Evolutionary conservation across 1,284 basidiomycete genomes (phyloP), one percentile per base, ranked within the genome.

Genomic region (Singerocomus inundabilis): DNA sequence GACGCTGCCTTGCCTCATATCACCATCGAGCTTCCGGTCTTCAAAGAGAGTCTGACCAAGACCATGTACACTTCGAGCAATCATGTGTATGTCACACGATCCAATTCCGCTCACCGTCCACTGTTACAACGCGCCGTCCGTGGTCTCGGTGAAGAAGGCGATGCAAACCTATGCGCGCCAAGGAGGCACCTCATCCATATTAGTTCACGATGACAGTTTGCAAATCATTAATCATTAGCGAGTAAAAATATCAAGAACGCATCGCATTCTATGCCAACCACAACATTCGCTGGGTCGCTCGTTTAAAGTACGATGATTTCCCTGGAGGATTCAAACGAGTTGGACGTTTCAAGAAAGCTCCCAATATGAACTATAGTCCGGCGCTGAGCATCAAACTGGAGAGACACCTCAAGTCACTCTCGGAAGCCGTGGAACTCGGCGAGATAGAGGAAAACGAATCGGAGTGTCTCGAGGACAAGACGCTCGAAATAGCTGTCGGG

Each of bases 311-410:
- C 64, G 79, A 15, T 7, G 42, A 34, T 16, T 6, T 30, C 21
- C 21, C 21, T 4, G 49, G 73, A 68, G 89, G 88, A 0, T 93
- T 83, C 72, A 77, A 81, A 48, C 87, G 92, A 46, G 85, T 87
- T 15, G 92, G 92, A 53, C 82, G 89, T 28, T 93, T 93, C 77
- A 93, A 93, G 77, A 93, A 93, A 70, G 90, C 89, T 0, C 85
- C 83, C 1, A 93, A 94, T 69, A 89, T 93, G 86, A 94, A 94
- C 69, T 92, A 90, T 65, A 88, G 79, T 2, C 79, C 90, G 28
- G 73, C 75, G 38, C 74, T 93, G 6, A 89, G 86, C 15, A 70
- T 92, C 36, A 79, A 80, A 54, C 77, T 88, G 60, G 91, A 94
- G 21, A 61, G 66, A 33, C 53, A 66, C 29, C 64, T 66, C 16